Base-by-base conservation (phyloP, 2,329 filamentous ascomycete species). In the Neurospora sp. region DNA sequence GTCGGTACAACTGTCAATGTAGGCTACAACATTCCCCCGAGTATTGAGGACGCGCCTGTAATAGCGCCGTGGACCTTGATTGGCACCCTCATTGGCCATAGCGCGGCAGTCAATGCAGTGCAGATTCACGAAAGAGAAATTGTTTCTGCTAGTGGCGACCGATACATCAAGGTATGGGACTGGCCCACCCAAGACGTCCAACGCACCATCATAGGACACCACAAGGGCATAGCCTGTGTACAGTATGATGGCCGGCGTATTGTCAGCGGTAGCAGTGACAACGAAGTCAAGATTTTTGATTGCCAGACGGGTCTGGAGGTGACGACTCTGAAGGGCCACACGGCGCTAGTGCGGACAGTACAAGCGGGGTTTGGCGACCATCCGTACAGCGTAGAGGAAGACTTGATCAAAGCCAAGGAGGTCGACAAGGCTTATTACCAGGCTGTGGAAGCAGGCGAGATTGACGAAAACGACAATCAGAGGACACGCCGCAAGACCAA, bases 211-310 rank as follows among this genome's bases (percentile, higher is more conserved):
- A 85, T 92, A 46, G 96, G 95, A 1, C 96, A 99, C 76, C 88
- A 88, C 73, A 99, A 99, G 79, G 96, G 96, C 39, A 98, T 99
- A 75, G 96, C 96, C 2, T 99, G 96, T 78, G 94, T 99, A 17
- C 95, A 99, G 80, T 98, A 96, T 77, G 96, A 99, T 78, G 93
- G 93, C 36, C 89, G 92, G 67, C 88, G 96, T 23, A 96, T 99
- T 72, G 93, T 99, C 68, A 97, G 93, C 75, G 96, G 96, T 2
- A 97, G 94, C 79, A 97, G 94, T 75, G 96, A 99, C 79, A 93
- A 96, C 77, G 94, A 96, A 52, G 93, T 99, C 39, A 93, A 96
- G 74, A 96, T 99, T 23, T 99, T 97, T 78, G 96, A 98, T 78
- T 90, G 91, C 65, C 86, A 88, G 66, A 93, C 93, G 0, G 91